A percentile compares a stretch with the other conserved stretches of the same genome.
Conservation (phyloP, 2,329 filamentous ascomycete genomes). For the Botryotinia convoluta region DNA sequence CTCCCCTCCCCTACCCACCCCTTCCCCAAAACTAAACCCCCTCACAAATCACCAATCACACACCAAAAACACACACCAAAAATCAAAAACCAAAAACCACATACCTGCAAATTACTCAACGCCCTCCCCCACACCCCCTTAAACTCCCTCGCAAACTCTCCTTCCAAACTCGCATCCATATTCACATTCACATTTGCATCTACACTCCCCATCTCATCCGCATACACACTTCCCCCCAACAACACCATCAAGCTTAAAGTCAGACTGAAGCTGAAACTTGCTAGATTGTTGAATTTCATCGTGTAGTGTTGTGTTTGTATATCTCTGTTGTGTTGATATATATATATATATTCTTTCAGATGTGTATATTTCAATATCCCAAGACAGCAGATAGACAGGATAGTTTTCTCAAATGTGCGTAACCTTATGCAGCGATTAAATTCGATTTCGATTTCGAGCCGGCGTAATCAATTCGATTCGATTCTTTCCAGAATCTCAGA, state of each 20-base stretch:
- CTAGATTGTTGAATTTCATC: neutral
- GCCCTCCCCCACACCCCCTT: constrained; percentile 1
- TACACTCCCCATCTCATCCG: neutral
- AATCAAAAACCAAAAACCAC: neutral
- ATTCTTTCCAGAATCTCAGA: too few relatives aligned
- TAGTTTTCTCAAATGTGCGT: too few relatives aligned
- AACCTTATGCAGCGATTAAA: too few relatives aligned
- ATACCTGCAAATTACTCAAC: constrained; percentile 18
- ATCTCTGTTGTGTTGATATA: neutral
- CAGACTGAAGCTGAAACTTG: neutral
- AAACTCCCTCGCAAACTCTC: neutral
- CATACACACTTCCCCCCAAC: neutral
- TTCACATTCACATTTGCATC: neutral
- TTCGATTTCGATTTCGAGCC: too few relatives aligned
- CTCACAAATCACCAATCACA: neutral
- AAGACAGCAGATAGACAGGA: too few relatives aligned
- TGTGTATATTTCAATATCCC: too few relatives aligned
- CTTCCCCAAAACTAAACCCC: neutral
- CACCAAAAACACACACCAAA: neutral
- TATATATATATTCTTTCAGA: too few relatives aligned
- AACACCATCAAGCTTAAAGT: neutral
- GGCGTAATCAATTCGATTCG: too few relatives aligned
- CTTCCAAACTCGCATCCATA: neutral
- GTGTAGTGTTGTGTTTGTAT: neutral
- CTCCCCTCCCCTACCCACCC: too few relatives aligned